These are phyloP conservation scores for Hippophae gyantsensis DNA, from an alignment of 306 rosid genomes.

Conservation along the genomic window DNA sequence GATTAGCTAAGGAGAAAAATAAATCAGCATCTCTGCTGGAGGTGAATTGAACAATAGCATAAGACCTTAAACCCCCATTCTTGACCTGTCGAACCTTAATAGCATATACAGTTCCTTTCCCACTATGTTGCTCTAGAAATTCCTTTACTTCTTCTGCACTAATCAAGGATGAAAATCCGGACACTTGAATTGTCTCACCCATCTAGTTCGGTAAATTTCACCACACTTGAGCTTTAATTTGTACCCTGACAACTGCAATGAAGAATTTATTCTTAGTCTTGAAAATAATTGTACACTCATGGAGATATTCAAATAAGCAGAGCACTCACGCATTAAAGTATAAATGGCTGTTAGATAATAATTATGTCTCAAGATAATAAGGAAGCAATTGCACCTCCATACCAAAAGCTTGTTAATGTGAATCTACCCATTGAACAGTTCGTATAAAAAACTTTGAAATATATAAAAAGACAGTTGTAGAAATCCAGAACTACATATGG, in stretches of 20 bases:
- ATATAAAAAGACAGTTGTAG: too few relatives aligned
- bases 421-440: too few relatives aligned
- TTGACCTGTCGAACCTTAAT: slow-evolving; percentile 35
- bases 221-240: background rate
- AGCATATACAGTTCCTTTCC: slow-evolving; percentile 48
- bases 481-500: too few relatives aligned
- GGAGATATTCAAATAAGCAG: too few relatives aligned
- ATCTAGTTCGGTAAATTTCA: slow-evolving; percentile 19
- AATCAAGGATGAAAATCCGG: slow-evolving; percentile 46
- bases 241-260: background rate
- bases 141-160: slow-evolving; percentile 11
- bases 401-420: too few relatives aligned
- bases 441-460: too few relatives aligned
- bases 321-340: too few relatives aligned
- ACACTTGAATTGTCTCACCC: slow-evolving; percentile 58
- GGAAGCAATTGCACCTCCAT: too few relatives aligned
- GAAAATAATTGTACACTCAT: too few relatives aligned
- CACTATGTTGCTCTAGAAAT: slow-evolving; percentile 45
- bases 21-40: slow-evolving; percentile 15
- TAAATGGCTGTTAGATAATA: too few relatives aligned
- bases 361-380: too few relatives aligned
- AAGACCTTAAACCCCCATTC: slow-evolving; percentile 22
- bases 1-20: slow-evolving; percentile 24
- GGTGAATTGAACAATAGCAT: slow-evolving; percentile 60
- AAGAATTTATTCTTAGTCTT: too few relatives aligned